Percentiles rank a stretch among this genome's conserved stretches.
These are phyloP conservation scores for Pistacia atlantica DNA, from an alignment of 345 rosid species.

Conservation along the genomic window DNA sequence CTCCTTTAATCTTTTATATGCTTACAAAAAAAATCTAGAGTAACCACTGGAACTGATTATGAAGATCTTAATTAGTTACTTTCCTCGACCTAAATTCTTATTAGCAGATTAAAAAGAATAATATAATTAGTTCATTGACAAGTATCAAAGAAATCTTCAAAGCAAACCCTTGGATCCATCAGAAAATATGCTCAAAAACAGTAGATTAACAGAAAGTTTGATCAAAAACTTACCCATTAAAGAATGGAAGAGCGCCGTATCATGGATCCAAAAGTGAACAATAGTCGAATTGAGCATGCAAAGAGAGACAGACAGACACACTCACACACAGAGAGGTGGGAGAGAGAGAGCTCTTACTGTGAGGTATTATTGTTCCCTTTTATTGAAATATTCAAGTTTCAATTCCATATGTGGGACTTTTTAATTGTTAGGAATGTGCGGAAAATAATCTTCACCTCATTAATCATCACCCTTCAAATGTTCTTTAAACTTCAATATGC, in stretches of 20 bases:
- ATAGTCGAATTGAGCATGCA: background rate
- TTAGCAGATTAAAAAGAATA: background rate
- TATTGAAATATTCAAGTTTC: background rate
- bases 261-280: conserved; percentile 10
- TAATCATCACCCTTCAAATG: conserved; percentile 19
- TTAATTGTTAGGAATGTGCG: conserved; percentile 11
- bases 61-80: background rate
- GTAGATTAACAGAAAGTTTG: background rate
- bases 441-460: conserved; percentile 11
- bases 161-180: conserved; percentile 7
- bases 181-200: background rate
- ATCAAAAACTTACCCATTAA: conserved; percentile 14
- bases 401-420: background rate
- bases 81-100: background rate
- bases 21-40: too few relatives aligned
- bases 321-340: background rate
- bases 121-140: background rate
- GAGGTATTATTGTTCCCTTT: background rate
- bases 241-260: background rate
- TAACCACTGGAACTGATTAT: background rate
- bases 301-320: background rate
- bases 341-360: background rate
- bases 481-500: conserved; percentile 15
- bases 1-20: too few relatives aligned
- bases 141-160: background rate